A percentile compares a stretch with the other conserved stretches of the same genome.
Conservation (phyloP, 2,329 filamentous ascomycete species). For the Calonectria hongkongensis region DNA sequence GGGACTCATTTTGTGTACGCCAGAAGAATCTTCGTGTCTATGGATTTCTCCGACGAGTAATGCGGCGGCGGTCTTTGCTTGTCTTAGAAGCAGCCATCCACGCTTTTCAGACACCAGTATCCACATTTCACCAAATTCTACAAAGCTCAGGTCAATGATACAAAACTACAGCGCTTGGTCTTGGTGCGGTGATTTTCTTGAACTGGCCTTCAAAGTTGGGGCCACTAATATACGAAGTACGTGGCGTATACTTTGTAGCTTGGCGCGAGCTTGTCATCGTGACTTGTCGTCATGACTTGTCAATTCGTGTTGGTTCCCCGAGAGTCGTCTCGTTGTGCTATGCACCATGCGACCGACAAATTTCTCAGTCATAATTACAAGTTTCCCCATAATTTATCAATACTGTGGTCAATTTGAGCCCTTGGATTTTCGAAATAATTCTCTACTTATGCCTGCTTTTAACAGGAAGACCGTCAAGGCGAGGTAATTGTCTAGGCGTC, state of each 20-base stretch:
- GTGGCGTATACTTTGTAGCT: neutral
- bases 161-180: too few species aligned
- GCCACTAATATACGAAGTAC: neutral
- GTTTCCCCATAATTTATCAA: neutral
- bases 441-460: neutral
- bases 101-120: too few species aligned
- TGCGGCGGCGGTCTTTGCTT: too few species aligned
- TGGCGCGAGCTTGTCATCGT: neutral
- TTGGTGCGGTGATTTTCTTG: too few species aligned
- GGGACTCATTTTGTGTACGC: too few species aligned
- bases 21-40: too few species aligned
- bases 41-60: too few species aligned
- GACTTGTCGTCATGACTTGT: neutral
- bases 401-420: neutral
- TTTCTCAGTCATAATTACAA: neutral
- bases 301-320: neutral
- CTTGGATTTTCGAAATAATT: neutral
- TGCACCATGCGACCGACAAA: neutral
- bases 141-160: too few species aligned
- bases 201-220: too few species aligned
- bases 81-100: too few species aligned
- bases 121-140: too few species aligned
- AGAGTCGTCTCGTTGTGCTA: conserved; percentile 3
- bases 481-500: too few species aligned
- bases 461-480: neutral